These are phyloP conservation scores for Xylaria digitata DNA, from an alignment of 2,329 filamentous ascomycete species.

Conservation along the genomic window DNA sequence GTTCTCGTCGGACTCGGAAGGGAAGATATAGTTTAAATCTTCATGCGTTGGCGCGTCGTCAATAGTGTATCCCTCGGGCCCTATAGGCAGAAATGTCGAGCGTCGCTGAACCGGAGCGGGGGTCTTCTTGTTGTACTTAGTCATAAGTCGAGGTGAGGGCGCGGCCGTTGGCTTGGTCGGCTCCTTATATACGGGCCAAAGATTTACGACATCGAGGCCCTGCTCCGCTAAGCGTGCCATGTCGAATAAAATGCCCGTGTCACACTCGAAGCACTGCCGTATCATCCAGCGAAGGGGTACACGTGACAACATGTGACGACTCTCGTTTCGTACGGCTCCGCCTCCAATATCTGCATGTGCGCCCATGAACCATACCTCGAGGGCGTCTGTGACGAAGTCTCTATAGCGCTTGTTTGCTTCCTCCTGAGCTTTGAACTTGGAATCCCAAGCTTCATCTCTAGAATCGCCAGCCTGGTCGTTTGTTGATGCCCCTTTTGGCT, in stretches of 20 bases:
- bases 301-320: conserved; percentile 35
- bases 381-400: conserved; percentile 33
- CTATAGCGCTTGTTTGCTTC: conserved; percentile 24
- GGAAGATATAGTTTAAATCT: conserved; percentile 33
- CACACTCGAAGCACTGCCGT: conserved; percentile 35
- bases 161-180: not conserved
- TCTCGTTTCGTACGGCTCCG: conserved; percentile 33
- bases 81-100: conserved; percentile 34
- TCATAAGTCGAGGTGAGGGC: conserved; percentile 23
- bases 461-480: conserved; percentile 11
- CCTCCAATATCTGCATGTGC: conserved; percentile 36
- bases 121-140: conserved; percentile 24
- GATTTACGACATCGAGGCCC: conserved; percentile 28
- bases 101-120: conserved; percentile 29
- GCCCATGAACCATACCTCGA: conserved; percentile 38
- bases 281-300: conserved; percentile 38
- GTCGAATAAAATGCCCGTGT: conserved; percentile 34
- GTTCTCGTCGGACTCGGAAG: conserved; percentile 32
- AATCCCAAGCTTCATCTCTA: conserved; percentile 17
- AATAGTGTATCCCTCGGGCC: conserved; percentile 18
- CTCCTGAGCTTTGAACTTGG: conserved; percentile 33
- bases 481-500: not conserved
- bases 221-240: conserved; percentile 29
- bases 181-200: conserved; percentile 28
- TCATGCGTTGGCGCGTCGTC: conserved; percentile 27